Evolutionary conservation across 75 land plant genomes (phyloP), one percentile per base, ranked within the genome.

Genomic region (Gnetum montanum): DNA sequence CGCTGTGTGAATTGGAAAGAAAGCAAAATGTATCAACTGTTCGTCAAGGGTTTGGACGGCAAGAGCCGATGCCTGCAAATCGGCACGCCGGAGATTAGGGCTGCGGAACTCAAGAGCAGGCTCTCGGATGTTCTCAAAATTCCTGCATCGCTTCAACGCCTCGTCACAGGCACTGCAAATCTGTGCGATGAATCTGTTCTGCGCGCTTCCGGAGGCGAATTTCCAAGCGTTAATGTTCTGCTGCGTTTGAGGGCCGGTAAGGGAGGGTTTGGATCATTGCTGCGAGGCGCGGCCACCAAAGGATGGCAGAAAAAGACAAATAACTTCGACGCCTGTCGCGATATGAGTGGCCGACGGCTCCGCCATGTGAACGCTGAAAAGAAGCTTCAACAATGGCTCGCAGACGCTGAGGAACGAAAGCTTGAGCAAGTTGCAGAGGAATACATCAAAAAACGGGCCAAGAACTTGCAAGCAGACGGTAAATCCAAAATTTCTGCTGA

Each of bases 281-380:
- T 95, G 3, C 70, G 99, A 7, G 96, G 92, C 13, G 96, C 96
- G 7, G 96, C 83, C 12, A 83, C 99, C 6, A 95, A 95, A 67
- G 98, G 96, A 4, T 90, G 98, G 24, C 98, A 94, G 78, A 95
- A 95, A 83, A 95, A 95, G 79, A 95, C 96, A n/a, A 95, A 74
- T 51, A 95, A 95, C 36, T 81, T 80, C 30, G 99, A 95, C 57
- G 96, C 99, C 0, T 95, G 99, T 29, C 56, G 99, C 22, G 99
- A 95, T 60, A 85, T 95, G 96, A 90, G 92, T 49, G 99, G 99
- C 7, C 63, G 99, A 40, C 59, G 99, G 47, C 69, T 95, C 19
- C 63, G 99, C 43, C 99, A 95, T 58, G 99, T 95, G 46, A 95
- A 95, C 31, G 99, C 92, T 0, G 99, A 95, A 83, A 83, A 83